Conservation (phyloP, 768 basidiomycete genomes). For the Leccinum sublutescens region DNA sequence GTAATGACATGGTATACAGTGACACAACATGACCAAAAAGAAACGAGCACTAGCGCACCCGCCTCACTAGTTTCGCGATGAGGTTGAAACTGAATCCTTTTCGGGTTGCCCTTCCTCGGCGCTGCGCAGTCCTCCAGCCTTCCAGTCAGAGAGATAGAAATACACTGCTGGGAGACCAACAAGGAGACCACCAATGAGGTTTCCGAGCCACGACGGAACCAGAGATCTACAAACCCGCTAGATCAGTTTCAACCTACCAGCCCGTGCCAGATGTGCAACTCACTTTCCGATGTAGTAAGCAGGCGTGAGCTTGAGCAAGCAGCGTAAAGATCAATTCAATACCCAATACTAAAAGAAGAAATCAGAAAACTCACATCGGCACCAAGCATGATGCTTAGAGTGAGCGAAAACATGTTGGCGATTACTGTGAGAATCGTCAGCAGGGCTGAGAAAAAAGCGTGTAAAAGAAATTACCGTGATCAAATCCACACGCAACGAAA, state of each 20-base stretch:
- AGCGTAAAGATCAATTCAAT: conserved; percentile 1
- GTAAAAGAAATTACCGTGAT: conserved; percentile 53
- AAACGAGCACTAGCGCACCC: not conserved
- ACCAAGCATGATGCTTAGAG: conserved; percentile 68
- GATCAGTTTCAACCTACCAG: not conserved
- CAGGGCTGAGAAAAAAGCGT: not conserved
- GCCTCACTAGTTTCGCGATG: conserved; percentile 1
- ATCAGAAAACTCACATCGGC: conserved; percentile 48
- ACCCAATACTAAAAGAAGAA: not conserved
- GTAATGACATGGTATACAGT: not conserved
- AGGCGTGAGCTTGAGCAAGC: conserved; percentile 25
- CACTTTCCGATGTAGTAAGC: conserved; percentile 67
- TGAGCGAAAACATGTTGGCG: conserved; percentile 77
- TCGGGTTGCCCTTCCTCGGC: conserved; percentile 38
- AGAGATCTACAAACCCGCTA: conserved; percentile 44
- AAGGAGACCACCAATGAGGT: conserved; percentile 61
- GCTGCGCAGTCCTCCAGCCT: conserved; percentile 35
- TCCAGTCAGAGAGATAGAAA: conserved; percentile 58
- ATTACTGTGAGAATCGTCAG: conserved; percentile 41
- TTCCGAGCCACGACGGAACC: conserved; percentile 64
- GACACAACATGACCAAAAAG: not conserved
- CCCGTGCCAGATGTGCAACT: conserved; percentile 16
- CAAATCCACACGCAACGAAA: conserved; percentile 69
- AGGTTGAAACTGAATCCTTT: conserved; percentile 9
- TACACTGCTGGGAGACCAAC: conserved; percentile 65